Evolutionary conservation across 345 rosid species (phyloP).

Genomic region (Eucalyptus globulus): DNA sequence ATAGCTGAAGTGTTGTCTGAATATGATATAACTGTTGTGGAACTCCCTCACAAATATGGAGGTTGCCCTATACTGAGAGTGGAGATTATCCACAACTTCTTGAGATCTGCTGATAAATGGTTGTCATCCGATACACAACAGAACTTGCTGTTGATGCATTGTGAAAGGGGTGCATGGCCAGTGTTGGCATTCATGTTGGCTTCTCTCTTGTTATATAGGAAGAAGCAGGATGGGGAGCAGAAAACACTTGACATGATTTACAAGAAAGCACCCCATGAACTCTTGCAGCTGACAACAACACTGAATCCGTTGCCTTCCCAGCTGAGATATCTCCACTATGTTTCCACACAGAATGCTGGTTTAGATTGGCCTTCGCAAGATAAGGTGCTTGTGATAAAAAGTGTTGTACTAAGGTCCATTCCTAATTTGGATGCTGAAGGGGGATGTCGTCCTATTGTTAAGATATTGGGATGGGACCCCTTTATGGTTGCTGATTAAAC

Average conservation of each 20-base stretch:
- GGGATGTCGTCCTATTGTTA: constrained; percentile 27
- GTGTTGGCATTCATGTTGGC: constrained; percentile 81
- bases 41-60: constrained; percentile 84
- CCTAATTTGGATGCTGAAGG: constrained; percentile 64
- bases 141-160: constrained; percentile 79
- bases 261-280: too few species aligned
- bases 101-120: constrained; percentile 88
- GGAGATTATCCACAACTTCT: constrained; percentile 81
- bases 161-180: constrained; percentile 83
- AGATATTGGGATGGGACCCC: constrained; percentile 67
- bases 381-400: constrained; percentile 75
- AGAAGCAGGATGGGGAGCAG: constrained; percentile 64
- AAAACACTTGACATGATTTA: constrained; percentile 85
- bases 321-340: too few species aligned
- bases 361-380: constrained; percentile 85
- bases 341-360: too few species aligned
- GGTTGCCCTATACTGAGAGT: constrained; percentile 75
- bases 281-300: too few species aligned
- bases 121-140: constrained; percentile 59
- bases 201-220: constrained; percentile 62
- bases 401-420: constrained; percentile 54
- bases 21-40: constrained; percentile 75
- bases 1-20: constrained; percentile 52
- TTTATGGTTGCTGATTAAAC: constrained; percentile 42
- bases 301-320: too few species aligned